Percentiles rank a stretch among this genome's conserved stretches.
phyloP scores from a whole-genome alignment of 2,329 filamentous ascomycete species.

The Didymella sp. region DNA sequence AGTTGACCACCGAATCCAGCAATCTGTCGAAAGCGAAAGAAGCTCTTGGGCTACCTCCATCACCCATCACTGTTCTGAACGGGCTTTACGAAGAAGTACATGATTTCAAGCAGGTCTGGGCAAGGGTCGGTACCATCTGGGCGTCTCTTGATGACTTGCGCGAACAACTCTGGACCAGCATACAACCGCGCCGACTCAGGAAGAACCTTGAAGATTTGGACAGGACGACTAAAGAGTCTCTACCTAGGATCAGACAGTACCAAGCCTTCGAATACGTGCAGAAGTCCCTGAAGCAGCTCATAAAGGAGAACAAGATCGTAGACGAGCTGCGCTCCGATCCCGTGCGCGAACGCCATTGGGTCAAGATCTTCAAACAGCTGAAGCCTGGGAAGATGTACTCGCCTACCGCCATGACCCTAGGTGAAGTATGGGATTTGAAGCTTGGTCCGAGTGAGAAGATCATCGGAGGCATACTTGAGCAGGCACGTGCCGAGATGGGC shows the following conservation, averaged over 20 bases:
- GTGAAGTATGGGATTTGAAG: constrained; percentile 97
- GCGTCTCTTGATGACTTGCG: constrained; percentile 91
- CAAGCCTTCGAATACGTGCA: constrained; percentile 99
- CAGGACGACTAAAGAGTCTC: constrained; percentile 93
- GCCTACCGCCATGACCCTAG: constrained; percentile 91
- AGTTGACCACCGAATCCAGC: constrained; percentile 83
- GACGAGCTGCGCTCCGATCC: constrained; percentile 95
- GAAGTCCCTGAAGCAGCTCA: constrained; percentile 81
- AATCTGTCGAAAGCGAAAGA: constrained; percentile 98
- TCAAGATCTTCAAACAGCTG: constrained; percentile 95
- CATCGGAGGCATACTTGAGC: constrained; percentile 90
- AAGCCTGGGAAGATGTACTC: constrained; percentile 94
- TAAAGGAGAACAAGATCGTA: constrained; percentile 89
- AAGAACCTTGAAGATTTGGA: constrained; percentile 88
- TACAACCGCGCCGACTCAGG: constrained; percentile 92
- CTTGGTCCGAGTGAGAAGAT: constrained; percentile 84
- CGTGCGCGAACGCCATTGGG: constrained; percentile 95
- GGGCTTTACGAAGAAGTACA: constrained; percentile 93
- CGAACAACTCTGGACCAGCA: constrained; percentile 91
- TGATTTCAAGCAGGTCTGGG: constrained; percentile 99
- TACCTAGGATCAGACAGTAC: constrained; percentile 99
- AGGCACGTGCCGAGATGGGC: constrained; percentile 98
- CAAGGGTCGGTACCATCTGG: constrained; percentile 94
- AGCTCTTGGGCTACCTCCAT: constrained; percentile 85
- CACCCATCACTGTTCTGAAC: constrained; percentile 79